phyloP scores from a whole-genome alignment of 768 basidiomycete species.

The Piloderma croceum region DNA sequence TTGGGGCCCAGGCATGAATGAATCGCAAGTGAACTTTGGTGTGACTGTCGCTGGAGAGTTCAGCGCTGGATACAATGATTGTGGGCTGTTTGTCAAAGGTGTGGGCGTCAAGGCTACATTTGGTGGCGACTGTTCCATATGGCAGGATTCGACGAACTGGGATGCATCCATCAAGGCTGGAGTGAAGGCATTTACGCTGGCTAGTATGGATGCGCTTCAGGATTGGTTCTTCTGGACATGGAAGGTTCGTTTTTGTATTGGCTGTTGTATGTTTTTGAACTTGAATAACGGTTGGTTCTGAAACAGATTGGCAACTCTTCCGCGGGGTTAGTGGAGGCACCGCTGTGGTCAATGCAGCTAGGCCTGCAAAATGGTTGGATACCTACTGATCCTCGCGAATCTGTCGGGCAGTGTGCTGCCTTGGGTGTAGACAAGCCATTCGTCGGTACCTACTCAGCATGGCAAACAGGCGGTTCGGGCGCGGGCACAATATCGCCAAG shows the following conservation, averaged over 20 bases:
- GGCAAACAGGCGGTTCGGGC: constrained; percentile 57
- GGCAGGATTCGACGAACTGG: constrained; percentile 47
- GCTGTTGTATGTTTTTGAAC: background rate
- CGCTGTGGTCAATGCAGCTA: constrained; percentile 69
- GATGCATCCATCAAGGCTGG: constrained; percentile 44
- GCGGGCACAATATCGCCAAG: constrained; percentile 42
- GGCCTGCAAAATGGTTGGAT: constrained; percentile 74
- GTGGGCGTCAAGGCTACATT: constrained; percentile 23
- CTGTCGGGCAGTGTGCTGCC: constrained; percentile 59
- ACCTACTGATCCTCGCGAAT: constrained; percentile 61
- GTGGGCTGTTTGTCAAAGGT: constrained; percentile 47
- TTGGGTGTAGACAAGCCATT: constrained; percentile 42
- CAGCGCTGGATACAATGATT: constrained; percentile 60
- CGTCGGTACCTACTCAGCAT: constrained; percentile 38
- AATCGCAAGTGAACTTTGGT: constrained; percentile 55
- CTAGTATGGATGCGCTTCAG: constrained; percentile 62
- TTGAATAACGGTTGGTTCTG: constrained; percentile 21
- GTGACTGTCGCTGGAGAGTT: constrained; percentile 75
- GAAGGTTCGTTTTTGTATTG: constrained; percentile 41
- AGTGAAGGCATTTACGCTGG: constrained; percentile 43
- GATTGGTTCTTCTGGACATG: constrained; percentile 79
- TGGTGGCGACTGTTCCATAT: constrained; percentile 38
- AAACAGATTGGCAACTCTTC: constrained; percentile 59
- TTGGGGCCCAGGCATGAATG: constrained; percentile 40
- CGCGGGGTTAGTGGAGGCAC: constrained; percentile 41